Percentiles rank a stretch among this genome's conserved stretches.
Evolutionary conservation across 2,329 filamentous ascomycete genomes (phyloP).

Genomic region (Alternaria postmessia): DNA sequence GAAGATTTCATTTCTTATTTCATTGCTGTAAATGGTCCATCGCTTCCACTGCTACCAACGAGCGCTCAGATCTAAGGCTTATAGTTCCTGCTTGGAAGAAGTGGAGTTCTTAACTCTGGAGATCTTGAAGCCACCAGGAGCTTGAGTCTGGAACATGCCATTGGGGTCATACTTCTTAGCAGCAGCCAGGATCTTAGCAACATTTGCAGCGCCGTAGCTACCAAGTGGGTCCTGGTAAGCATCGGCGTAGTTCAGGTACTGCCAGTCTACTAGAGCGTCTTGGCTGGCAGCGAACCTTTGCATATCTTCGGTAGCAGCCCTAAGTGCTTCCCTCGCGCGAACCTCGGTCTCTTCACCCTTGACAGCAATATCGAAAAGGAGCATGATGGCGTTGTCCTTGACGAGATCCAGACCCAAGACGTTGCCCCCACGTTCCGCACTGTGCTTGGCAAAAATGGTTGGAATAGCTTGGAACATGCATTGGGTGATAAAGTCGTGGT

Average conservation of each 20-base stretch:
- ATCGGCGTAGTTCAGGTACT: constrained; percentile 50
- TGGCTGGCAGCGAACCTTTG: constrained; percentile 19
- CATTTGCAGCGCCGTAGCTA: constrained; percentile 52
- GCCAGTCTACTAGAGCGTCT: constrained; percentile 23
- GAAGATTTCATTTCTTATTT: background rate
- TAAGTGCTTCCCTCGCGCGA: constrained; percentile 18
- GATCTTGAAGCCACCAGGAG: constrained; percentile 56
- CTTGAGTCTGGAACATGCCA: constrained; percentile 51
- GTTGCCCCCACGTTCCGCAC: constrained; percentile 34
- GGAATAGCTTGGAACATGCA: constrained; percentile 37
- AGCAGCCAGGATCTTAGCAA: constrained; percentile 43
- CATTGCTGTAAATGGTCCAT: background rate
- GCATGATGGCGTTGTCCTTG: constrained; percentile 31
- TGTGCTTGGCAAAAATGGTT: constrained; percentile 27
- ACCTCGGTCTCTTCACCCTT: constrained; percentile 24
- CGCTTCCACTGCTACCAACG: background rate
- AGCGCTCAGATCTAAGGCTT: background rate
- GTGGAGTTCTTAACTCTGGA: constrained; percentile 18
- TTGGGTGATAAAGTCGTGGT: constrained; percentile 34
- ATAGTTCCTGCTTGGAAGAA: constrained; percentile 1
- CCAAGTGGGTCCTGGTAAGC: constrained; percentile 48
- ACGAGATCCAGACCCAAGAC: constrained; percentile 34
- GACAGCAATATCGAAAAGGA: constrained; percentile 29
- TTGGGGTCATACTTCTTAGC: constrained; percentile 52
- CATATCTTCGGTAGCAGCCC: constrained; percentile 21